Base-by-base conservation (phyloP, 805 yeast genomes). In the Pichia nanzhaoensis region DNA sequence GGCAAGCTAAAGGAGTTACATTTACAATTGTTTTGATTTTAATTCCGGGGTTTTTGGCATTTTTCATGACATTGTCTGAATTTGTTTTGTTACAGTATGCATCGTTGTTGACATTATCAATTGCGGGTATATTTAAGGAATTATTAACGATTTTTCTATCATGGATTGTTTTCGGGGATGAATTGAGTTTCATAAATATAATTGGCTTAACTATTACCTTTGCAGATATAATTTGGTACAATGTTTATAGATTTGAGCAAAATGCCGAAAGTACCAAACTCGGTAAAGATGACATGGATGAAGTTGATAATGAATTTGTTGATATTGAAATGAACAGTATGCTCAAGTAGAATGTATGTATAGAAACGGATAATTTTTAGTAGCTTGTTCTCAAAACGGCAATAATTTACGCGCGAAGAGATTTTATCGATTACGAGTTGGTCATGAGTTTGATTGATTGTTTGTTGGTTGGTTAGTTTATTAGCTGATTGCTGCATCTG, bases 91-190 rank as follows among this genome's bases (percentile, higher is more conserved):
- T 93, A 42, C 82, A 84, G 45, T 77, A 82, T 36, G 85, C 96
- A 0, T 84, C 87, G 45, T 88, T 93, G 13, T 71, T 90, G 37
- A 90, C 99, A 0, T 66, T 93, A 27, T 82, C 95, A 5, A 78
- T 93, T 36, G 95, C 95, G 0, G 99, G 99, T 1, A 85, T 93
- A 16, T 85, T 91, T 61, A 93, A 93, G 60, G 99, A 93, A 61
- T 70, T 93, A 14, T 68, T 90, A 39, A 93, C 99, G 0, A 88
- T 93, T 33, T 55, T 75, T 28, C 72, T 82, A 1, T 68, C 81
- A 4, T 78, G 91, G 46, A 51, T 87, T 5, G 70, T 90, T 2
- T 86, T 88, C 61, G 82, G 83, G 34, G 99, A 93, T 61, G 62
- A 64, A 33, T 69, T 93, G 41, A 77, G 84, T 7, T 57, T 73